Percentiles rank a stretch among this genome's conserved stretches.
Evolutionary conservation across 2,329 filamentous ascomycete genomes (phyloP).

Genomic region (Bisporella sp.): DNA sequence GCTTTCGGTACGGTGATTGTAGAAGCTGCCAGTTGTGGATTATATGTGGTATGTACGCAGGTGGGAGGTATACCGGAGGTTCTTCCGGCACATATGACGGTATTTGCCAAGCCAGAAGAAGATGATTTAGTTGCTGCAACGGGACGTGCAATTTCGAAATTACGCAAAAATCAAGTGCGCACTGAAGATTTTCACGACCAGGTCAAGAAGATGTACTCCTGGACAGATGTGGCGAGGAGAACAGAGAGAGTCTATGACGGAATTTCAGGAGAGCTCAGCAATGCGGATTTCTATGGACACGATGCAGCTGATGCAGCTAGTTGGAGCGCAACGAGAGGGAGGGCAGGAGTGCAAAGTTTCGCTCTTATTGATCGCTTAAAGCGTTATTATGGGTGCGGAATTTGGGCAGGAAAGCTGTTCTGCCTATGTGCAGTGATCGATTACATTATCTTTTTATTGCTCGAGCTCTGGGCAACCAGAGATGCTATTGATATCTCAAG

Average conservation of each 20-base stretch:
- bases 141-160: constrained; percentile 76
- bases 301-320: constrained; percentile 53
- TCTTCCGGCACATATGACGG: constrained; percentile 91
- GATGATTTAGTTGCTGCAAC: constrained; percentile 90
- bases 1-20: constrained; percentile 98
- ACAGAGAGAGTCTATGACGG: constrained; percentile 95
- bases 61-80: constrained; percentile 97
- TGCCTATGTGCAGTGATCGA: constrained; percentile 92
- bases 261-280: constrained; percentile 77
- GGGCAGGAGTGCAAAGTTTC: constrained; percentile 71
- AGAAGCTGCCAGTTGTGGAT: constrained; percentile 88
- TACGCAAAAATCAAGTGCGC: constrained; percentile 79
- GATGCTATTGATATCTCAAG: constrained; percentile 82
- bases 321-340: constrained; percentile 65
- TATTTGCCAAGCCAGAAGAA: constrained; percentile 93
- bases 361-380: constrained; percentile 92
- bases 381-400: constrained; percentile 93
- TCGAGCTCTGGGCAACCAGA: constrained; percentile 82
- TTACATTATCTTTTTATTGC: constrained; percentile 80
- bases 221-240: constrained; percentile 89
- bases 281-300: constrained; percentile 83
- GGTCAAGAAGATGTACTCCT: constrained; percentile 97
- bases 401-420: constrained; percentile 97
- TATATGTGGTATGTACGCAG: constrained; percentile 94
- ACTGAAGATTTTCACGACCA: constrained; percentile 95